phyloP scores from a whole-genome alignment of 2,329 filamentous ascomycete genomes.

The Karstenula rhodostoma region DNA sequence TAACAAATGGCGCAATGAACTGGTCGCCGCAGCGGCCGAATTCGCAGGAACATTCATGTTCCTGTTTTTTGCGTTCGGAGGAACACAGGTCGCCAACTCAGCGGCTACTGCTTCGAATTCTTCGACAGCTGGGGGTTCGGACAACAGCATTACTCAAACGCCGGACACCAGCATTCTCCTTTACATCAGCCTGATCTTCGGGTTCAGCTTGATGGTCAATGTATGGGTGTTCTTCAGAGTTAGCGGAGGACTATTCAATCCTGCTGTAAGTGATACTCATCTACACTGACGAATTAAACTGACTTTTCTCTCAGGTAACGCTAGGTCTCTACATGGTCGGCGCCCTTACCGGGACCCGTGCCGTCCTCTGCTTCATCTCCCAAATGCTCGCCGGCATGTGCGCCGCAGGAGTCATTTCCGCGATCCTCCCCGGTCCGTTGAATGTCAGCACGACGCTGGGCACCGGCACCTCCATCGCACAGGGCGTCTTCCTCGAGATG shows the following conservation, averaged over 20 bases:
- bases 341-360: slow-evolving; percentile 34
- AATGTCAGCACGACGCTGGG: slow-evolving; percentile 49
- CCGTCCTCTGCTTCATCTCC: slow-evolving; percentile 41
- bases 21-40: slow-evolving; percentile 47
- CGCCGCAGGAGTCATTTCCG: slow-evolving; percentile 45
- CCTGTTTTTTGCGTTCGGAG: slow-evolving; percentile 51
- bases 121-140: slow-evolving; percentile 30
- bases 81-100: slow-evolving; percentile 49
- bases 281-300: background rate
- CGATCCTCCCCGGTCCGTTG: slow-evolving; percentile 46
- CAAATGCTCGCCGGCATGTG: slow-evolving; percentile 50
- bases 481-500: slow-evolving; percentile 52
- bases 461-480: slow-evolving; percentile 31
- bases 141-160: slow-evolving; percentile 39
- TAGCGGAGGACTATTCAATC: slow-evolving; percentile 51
- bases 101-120: slow-evolving; percentile 32
- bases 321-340: slow-evolving; percentile 48
- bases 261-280: slow-evolving; percentile 42
- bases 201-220: slow-evolving; percentile 50
- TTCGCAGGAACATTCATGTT: slow-evolving; percentile 53
- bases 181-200: slow-evolving; percentile 49
- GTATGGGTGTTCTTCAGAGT: slow-evolving; percentile 53
- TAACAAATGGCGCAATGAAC: slow-evolving; percentile 43
- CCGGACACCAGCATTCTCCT: slow-evolving; percentile 45
- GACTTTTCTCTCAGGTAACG: slow-evolving; percentile 36